phyloP scores from a whole-genome alignment of 805 yeast genomes.

The Spencermartinsiella europaea region DNA sequence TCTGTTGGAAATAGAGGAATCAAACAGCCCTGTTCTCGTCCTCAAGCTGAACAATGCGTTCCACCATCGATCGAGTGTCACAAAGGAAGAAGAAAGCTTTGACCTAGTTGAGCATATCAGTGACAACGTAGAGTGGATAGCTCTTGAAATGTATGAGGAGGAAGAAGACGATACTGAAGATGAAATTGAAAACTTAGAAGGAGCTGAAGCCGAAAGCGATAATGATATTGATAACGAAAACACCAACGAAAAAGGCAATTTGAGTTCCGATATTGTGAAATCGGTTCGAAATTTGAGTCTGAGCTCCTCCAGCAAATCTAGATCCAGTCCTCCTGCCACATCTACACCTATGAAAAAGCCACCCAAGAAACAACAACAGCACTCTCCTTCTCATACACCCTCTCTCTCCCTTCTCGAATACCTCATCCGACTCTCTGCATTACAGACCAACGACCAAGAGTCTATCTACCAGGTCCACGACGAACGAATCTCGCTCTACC shows the following conservation, averaged over 20 bases:
- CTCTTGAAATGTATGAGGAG: slow-evolving; percentile 42
- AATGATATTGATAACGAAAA: slow-evolving; percentile 17
- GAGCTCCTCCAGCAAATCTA: background rate
- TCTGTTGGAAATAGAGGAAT: slow-evolving; percentile 55
- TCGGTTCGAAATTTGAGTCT: background rate
- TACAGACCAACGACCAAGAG: slow-evolving; percentile 56
- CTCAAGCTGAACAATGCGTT: slow-evolving; percentile 41
- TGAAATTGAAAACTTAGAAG: slow-evolving; percentile 29
- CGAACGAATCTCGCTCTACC: slow-evolving; percentile 56
- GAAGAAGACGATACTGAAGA: slow-evolving; percentile 18
- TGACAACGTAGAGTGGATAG: slow-evolving; percentile 44
- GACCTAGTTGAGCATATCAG: slow-evolving; percentile 11
- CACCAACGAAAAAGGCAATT: background rate
- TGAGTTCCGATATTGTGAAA: background rate
- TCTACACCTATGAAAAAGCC: background rate
- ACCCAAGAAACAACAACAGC: background rate
- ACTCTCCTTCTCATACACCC: background rate
- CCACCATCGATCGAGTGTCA: slow-evolving; percentile 3
- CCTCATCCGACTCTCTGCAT: slow-evolving; percentile 50
- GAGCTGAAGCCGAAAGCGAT: slow-evolving; percentile 21
- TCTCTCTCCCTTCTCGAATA: slow-evolving; percentile 60
- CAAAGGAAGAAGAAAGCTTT: slow-evolving; percentile 15
- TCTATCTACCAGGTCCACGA: slow-evolving; percentile 55
- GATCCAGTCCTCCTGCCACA: too few relatives aligned
- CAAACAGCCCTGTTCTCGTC: slow-evolving; percentile 60